Evolutionary conservation across 257 asterid species (phyloP).

Genomic region (Gardenia jasminoides): DNA sequence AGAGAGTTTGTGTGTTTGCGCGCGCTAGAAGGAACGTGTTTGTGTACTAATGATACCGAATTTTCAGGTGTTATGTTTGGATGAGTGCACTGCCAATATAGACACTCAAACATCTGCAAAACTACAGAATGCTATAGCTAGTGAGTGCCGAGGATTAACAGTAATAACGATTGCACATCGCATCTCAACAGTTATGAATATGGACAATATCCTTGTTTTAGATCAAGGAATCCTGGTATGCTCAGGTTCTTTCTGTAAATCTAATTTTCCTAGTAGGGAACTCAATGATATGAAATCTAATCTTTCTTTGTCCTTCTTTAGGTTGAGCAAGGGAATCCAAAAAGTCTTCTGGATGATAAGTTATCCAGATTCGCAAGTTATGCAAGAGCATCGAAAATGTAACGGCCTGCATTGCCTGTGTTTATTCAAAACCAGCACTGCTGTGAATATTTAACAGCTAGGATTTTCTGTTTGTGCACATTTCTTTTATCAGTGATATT

Average conservation of each 20-base stretch:
- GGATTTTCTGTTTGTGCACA: background rate
- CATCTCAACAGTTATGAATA: constrained; percentile 69
- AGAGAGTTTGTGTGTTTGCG: too few relatives aligned
- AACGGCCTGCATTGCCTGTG: constrained; percentile 5
- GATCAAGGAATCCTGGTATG: constrained; percentile 78
- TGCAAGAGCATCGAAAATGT: constrained; percentile 44
- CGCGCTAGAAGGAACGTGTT: background rate
- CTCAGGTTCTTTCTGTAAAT: background rate
- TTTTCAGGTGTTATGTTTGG: constrained; percentile 78
- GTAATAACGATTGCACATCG: constrained; percentile 88
- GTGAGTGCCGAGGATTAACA: constrained; percentile 57
- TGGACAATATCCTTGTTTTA: constrained; percentile 71
- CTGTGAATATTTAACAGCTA: background rate
- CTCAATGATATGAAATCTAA: background rate
- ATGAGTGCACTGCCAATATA: constrained; percentile 86
- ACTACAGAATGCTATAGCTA: constrained; percentile 64
- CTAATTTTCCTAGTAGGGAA: background rate
- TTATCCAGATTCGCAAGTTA: constrained; percentile 39
- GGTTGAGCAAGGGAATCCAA: constrained; percentile 52
- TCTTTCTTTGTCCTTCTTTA: constrained; percentile 6
- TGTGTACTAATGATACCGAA: background rate
- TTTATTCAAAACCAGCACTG: background rate
- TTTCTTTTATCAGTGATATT: background rate
- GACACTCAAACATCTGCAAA: constrained; percentile 80
- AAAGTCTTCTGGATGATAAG: constrained; percentile 29